Conservation (phyloP, 1,284 basidiomycete genomes). For the Tilletia indica region DNA sequence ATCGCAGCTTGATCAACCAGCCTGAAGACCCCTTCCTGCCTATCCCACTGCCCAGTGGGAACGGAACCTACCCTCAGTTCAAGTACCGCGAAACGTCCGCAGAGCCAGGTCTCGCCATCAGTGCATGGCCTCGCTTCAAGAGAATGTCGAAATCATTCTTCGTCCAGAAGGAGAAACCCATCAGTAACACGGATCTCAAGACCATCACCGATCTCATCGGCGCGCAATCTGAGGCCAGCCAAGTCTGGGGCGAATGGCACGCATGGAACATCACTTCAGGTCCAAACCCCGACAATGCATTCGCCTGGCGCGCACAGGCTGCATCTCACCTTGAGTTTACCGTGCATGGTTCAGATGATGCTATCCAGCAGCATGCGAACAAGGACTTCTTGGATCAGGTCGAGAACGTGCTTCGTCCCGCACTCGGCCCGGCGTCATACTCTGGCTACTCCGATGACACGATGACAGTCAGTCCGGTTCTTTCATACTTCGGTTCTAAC, state of each 20-base stretch:
- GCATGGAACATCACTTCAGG: background rate
- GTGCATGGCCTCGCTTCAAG: background rate
- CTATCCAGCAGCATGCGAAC: background rate
- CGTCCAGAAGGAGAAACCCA: background rate
- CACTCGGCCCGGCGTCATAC: background rate
- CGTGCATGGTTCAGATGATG: background rate
- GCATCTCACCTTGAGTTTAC: background rate
- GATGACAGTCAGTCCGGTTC: background rate
- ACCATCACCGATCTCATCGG: background rate
- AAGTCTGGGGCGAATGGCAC: conserved; percentile 3
- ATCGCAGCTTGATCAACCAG: conserved; percentile 1
- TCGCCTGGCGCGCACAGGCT: background rate
- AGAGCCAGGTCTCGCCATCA: background rate
- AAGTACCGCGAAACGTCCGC: background rate
- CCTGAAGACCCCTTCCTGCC: background rate
- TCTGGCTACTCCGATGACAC: background rate
- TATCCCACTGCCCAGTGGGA: conserved; percentile 1
- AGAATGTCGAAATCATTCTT: background rate
- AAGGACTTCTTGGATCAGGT: background rate
- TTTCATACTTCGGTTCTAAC: background rate
- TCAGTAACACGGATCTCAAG: background rate
- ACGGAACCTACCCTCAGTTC: background rate
- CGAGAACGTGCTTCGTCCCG: background rate
- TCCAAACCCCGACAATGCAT: background rate
- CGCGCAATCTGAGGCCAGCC: background rate